Conservation (phyloP, 768 basidiomycete species). For the Lactifluus volemus region DNA sequence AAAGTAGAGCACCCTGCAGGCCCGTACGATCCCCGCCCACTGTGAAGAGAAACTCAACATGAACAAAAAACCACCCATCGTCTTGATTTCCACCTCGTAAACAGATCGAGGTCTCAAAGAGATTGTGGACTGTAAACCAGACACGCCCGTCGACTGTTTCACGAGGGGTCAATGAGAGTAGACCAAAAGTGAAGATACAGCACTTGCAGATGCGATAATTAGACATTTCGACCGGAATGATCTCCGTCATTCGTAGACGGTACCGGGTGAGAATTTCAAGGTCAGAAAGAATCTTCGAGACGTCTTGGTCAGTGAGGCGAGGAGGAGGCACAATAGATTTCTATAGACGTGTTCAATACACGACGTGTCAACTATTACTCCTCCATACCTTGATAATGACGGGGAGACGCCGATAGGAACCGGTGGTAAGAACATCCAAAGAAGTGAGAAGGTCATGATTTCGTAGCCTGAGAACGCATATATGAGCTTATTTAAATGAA, state of each 20-base stretch:
- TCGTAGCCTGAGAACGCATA: constrained; percentile 47
- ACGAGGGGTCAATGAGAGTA: constrained; percentile 7
- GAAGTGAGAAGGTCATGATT: constrained; percentile 94
- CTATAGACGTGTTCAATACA: constrained; percentile 30
- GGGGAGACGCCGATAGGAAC: constrained; percentile 80
- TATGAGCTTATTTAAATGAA: background rate
- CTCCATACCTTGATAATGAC: constrained; percentile 60
- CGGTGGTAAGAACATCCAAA: constrained; percentile 78
- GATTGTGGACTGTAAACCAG: constrained; percentile 59
- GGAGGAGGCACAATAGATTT: constrained; percentile 59
- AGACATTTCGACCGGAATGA: constrained; percentile 77
- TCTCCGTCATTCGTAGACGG: constrained; percentile 69
- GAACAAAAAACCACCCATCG: constrained; percentile 83
- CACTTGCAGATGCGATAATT: constrained; percentile 53
- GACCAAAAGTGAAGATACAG: constrained; percentile 18
- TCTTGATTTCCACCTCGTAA: constrained; percentile 58
- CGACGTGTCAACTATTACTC: background rate
- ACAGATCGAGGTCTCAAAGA: constrained; percentile 69
- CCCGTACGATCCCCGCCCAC: constrained; percentile 68
- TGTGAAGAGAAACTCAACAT: constrained; percentile 64
- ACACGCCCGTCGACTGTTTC: constrained; percentile 64
- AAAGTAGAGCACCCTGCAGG: constrained; percentile 46
- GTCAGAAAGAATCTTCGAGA: constrained; percentile 54
- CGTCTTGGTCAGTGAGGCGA: constrained; percentile 57
- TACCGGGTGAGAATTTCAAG: constrained; percentile 75